A percentile compares a stretch with the other conserved stretches of the same genome.
Evolutionary conservation across 2,329 filamentous ascomycete species (phyloP).

Genomic region (Alternaria incomplexa): DNA sequence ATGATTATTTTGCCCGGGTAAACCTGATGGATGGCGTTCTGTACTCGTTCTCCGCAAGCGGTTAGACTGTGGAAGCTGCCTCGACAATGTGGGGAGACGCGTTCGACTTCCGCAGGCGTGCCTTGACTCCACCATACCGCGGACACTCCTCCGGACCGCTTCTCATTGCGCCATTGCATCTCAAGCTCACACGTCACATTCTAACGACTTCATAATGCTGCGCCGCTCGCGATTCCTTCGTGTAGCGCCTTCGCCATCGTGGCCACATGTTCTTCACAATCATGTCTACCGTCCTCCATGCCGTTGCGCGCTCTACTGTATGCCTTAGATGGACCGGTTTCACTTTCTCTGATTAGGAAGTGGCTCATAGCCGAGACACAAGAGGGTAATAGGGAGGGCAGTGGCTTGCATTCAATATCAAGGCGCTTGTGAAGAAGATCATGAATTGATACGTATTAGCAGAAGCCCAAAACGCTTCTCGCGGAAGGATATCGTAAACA

Average conservation of each 20-base stretch:
- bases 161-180: not conserved
- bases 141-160: not conserved
- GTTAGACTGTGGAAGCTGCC: not conserved
- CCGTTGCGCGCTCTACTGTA: not conserved
- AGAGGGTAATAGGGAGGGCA: not conserved
- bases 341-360: accelerated
- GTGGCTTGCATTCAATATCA: not conserved
- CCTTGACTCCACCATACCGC: not conserved
- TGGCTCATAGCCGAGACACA: not conserved
- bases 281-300: not conserved
- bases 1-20: not conserved
- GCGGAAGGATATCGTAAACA: not conserved
- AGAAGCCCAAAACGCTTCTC: not conserved
- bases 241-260: not conserved
- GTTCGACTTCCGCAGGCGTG: not conserved
- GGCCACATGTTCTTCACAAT: not conserved
- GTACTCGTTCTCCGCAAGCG: not conserved
- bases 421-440: not conserved
- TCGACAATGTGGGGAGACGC: not conserved
- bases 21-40: not conserved
- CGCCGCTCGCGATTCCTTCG: not conserved
- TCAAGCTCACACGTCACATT: not conserved
- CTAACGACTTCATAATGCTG: not conserved
- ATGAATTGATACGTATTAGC: not conserved
- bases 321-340: accelerated